A percentile compares a stretch with the other conserved stretches of the same genome.
phyloP scores from a whole-genome alignment of 768 basidiomycete species.

The Leccinum uliginosum region DNA sequence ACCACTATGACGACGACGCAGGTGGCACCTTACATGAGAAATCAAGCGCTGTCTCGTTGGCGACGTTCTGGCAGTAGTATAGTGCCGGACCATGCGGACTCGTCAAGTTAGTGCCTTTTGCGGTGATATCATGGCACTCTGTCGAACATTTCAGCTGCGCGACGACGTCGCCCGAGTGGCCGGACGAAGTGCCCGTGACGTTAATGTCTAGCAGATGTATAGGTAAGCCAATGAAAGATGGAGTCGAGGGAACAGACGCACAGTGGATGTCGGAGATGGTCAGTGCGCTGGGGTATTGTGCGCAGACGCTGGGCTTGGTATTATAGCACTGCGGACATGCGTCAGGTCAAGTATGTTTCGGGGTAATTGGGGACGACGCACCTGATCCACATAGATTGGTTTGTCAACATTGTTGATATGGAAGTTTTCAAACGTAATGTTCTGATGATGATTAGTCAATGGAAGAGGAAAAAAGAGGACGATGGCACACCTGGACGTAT shows the following conservation, averaged over 20 bases:
- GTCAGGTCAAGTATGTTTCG: neutral
- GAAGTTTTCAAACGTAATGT: conserved; percentile 24
- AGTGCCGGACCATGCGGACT: conserved; percentile 29
- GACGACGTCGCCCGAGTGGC: conserved; percentile 34
- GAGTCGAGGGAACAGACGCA: conserved; percentile 10
- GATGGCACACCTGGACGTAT: conserved; percentile 33
- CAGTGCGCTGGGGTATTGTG: conserved; percentile 34
- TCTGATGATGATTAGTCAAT: conserved; percentile 2
- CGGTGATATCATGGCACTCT: conserved; percentile 36
- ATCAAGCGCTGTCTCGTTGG: conserved; percentile 27
- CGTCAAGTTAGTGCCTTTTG: conserved; percentile 21
- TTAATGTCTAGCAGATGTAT: conserved; percentile 28
- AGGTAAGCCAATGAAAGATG: neutral
- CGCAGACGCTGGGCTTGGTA: conserved; percentile 32
- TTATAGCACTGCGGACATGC: conserved; percentile 31
- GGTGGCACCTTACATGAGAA: conserved; percentile 22
- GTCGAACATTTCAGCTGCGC: conserved; percentile 40
- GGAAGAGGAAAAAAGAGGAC: neutral
- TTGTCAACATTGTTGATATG: conserved; percentile 37
- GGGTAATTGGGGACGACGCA: neutral
- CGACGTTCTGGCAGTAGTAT: conserved; percentile 37
- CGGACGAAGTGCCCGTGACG: conserved; percentile 42
- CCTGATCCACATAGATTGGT: conserved; percentile 39
- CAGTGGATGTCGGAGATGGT: conserved; percentile 42
- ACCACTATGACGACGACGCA: neutral